phyloP scores from a whole-genome alignment of 257 asterid species.

The Solanum phureja region DNA sequence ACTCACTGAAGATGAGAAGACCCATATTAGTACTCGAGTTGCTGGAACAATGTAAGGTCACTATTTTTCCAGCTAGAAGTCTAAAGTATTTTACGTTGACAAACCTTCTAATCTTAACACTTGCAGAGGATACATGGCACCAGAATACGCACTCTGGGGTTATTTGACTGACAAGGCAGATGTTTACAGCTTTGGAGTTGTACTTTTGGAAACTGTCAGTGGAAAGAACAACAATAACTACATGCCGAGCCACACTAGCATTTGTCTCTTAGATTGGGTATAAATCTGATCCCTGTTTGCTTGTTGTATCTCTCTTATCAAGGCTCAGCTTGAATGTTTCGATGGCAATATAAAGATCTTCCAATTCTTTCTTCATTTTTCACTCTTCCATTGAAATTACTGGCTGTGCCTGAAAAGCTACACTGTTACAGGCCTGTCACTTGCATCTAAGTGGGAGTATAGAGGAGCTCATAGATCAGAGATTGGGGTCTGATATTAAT shows the following conservation, averaged over 20 bases:
- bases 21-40: conserved; percentile 26
- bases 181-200: too few relatives aligned
- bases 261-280: conserved; percentile 26
- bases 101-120: neutral
- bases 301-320: neutral
- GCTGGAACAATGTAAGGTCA: conserved; percentile 29
- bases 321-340: neutral
- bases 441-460: conserved; percentile 23
- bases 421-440: conserved; percentile 42
- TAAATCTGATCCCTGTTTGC: neutral
- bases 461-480: conserved; percentile 49
- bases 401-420: neutral
- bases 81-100: neutral
- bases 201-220: too few relatives aligned
- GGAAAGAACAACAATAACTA: neutral
- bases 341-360: neutral
- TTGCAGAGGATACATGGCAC: conserved; percentile 35
- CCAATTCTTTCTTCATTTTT: neutral
- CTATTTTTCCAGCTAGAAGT: neutral
- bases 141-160: conserved; percentile 19
- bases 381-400: neutral
- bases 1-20: conserved; percentile 18
- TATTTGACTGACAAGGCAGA: too few relatives aligned
- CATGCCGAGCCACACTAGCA: conserved; percentile 5
- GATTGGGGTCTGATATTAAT: conserved; percentile 22